Conservation (phyloP, 139 green algal genomes). For the Chlamydomonas sp. region DNA sequence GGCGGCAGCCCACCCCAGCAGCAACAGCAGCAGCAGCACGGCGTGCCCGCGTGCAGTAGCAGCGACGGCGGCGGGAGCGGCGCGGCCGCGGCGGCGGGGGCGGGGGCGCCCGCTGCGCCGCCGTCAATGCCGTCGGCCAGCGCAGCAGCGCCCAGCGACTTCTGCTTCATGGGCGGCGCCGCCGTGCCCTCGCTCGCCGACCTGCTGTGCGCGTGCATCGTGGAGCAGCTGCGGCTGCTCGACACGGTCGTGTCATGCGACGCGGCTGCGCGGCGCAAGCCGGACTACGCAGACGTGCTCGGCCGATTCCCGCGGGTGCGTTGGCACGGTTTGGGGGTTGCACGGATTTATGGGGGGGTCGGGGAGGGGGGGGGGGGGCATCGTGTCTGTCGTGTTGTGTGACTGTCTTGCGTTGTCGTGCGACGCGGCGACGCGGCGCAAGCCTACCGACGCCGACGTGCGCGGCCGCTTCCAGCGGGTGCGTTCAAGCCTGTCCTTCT, state of each 20-base stretch:
- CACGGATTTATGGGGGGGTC: too few species aligned
- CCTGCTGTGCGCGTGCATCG: slow-evolving; percentile 14
- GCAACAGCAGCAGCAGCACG: too few species aligned
- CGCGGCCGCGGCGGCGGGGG: background rate
- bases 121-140: background rate
- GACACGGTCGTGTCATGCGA: slow-evolving; percentile 1
- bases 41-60: too few species aligned
- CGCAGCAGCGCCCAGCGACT: background rate
- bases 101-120: background rate
- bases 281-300: slow-evolving; percentile 8
- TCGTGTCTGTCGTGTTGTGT: too few species aligned
- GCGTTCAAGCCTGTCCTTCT: too few species aligned
- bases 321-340: too few species aligned
- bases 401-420: too few species aligned
- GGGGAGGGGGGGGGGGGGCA: too few species aligned
- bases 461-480: too few species aligned
- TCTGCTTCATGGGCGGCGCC: background rate
- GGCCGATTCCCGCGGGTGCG: slow-evolving; percentile 1
- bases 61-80: background rate
- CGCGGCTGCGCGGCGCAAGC: slow-evolving; percentile 7
- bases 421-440: too few species aligned
- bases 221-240: slow-evolving; percentile 15
- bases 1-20: too few species aligned
- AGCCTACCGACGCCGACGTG: too few species aligned
- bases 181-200: background rate